Evolutionary conservation across 2,329 filamentous ascomycete genomes (phyloP), one percentile per base, ranked within the genome.

Genomic region (Talaromyces rugulosus): DNA sequence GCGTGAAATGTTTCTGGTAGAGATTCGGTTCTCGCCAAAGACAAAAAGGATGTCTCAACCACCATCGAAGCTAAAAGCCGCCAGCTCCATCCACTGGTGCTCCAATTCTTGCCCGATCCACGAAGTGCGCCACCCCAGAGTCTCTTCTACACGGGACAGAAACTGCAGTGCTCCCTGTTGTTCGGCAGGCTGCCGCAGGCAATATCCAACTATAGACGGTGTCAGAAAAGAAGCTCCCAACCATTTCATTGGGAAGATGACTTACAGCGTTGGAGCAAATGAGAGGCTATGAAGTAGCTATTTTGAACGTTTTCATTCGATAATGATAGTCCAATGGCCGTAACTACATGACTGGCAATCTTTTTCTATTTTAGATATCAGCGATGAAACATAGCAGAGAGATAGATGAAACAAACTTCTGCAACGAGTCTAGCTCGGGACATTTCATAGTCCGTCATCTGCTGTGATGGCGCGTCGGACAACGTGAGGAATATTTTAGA

Each of bases 201-300:
- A 74, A 33, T 74, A 71, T 51, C 73, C 73, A 65, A 72, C 71
- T 75, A n/a, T 27, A 5, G 12, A 4, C 3, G 11, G 3, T 23
- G 30, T 53, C 28, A 54, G 27, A 64, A 7, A 69, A 64, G 12
- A 5, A 33, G 18, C 16, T 40, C 2, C 12, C 2, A 14, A 4
- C 7, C 31, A 4, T 27, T 36, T 14, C 18, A 16, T 27, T 31
- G 18, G 33, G 14, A 30, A 11, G 31, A 47, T 28, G 40, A 65
- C 72, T 31, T 63, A 75, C 72, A 75, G 51, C 71, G 68, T 65
- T 73, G 66, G 12, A 75, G 62, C 4, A 74, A 52, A 59, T 75
- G 72, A 9, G 56, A 58, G 40, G 56, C 56, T 12, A 58, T 58
- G 31, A 51, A 58, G 33, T 58, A 58, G 44, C 56, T 58, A 23